phyloP scores from a whole-genome alignment of 768 basidiomycete species.

The Auricularia cornea region DNA sequence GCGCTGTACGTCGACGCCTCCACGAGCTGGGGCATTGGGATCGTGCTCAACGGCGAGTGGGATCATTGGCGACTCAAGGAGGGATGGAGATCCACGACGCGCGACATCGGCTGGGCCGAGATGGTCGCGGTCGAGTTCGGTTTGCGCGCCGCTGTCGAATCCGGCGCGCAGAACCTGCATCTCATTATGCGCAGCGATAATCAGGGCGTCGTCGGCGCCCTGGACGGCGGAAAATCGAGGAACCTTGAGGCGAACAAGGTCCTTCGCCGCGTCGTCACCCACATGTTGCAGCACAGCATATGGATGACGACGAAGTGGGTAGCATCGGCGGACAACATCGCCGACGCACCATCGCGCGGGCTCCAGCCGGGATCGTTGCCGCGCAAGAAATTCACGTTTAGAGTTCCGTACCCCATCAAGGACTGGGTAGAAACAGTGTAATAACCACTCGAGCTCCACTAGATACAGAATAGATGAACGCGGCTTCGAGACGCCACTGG shows the following conservation, averaged over 20 bases:
- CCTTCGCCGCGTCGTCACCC: constrained; percentile 18
- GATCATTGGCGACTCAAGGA: not conserved
- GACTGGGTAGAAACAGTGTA: not conserved
- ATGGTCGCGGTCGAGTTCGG: not conserved
- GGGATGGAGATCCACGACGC: constrained; percentile 18
- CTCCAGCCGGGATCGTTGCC: not conserved
- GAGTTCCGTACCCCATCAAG: not conserved
- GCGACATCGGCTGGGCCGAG: not conserved
- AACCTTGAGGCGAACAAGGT: constrained; percentile 20
- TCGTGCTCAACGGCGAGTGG: not conserved
- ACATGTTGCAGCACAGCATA: constrained; percentile 11
- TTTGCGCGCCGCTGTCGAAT: not conserved
- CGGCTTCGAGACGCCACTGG: too few relatives aligned
- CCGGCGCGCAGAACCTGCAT: not conserved
- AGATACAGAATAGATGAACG: too few relatives aligned
- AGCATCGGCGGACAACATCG: constrained; percentile 18
- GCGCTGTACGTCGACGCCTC: not conserved
- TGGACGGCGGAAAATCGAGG: constrained; percentile 23
- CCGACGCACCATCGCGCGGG: constrained; percentile 26
- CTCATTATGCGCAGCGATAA: constrained; percentile 29
- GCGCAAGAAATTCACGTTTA: not conserved
- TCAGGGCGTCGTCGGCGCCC: constrained; percentile 21
- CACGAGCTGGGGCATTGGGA: not conserved
- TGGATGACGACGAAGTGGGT: constrained; percentile 14
- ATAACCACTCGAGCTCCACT: too few relatives aligned